Percentiles rank a stretch among this genome's conserved stretches.
These are phyloP conservation scores for Amorphotheca resinae DNA, from an alignment of 495 filamentous ascomycete species.

Conservation along the genomic window DNA sequence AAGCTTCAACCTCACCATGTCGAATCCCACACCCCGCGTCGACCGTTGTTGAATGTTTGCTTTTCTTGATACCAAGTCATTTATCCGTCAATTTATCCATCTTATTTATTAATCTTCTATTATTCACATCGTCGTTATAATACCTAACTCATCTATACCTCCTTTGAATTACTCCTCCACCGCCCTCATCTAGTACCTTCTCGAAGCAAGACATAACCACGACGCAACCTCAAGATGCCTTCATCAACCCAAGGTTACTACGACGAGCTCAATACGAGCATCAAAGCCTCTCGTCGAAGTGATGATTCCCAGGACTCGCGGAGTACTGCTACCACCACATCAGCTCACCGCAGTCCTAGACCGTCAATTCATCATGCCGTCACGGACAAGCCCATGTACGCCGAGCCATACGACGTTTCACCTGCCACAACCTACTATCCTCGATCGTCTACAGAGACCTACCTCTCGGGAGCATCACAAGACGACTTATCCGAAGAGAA, in stretches of 20 bases:
- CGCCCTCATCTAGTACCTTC: too few relatives aligned
- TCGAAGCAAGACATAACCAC: too few relatives aligned
- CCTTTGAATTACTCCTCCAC: too few relatives aligned
- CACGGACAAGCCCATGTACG: slow-evolving; percentile 26
- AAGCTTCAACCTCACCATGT: slow-evolving; percentile 8
- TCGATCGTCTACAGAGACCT: slow-evolving; percentile 63
- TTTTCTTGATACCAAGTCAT: too few relatives aligned
- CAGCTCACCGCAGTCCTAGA: slow-evolving; percentile 42
- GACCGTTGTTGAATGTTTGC: slow-evolving; percentile 8
- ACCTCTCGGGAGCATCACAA: slow-evolving; percentile 56
- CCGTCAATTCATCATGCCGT: slow-evolving; percentile 35
- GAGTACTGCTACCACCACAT: slow-evolving; percentile 58
- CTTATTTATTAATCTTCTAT: too few relatives aligned
- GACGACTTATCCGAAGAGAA: slow-evolving; percentile 48
- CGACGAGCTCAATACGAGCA: too few relatives aligned
- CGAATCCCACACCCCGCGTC: slow-evolving; percentile 5
- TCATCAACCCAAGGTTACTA: too few relatives aligned
- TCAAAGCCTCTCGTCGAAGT: slow-evolving; percentile 48
- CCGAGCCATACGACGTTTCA: slow-evolving; percentile 34
- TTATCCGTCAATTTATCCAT: too few relatives aligned
- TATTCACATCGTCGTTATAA: too few relatives aligned
- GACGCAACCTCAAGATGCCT: too few relatives aligned
- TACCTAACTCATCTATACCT: too few relatives aligned
- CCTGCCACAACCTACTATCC: slow-evolving; percentile 38
- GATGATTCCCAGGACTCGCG: slow-evolving; percentile 50